phyloP scores from a whole-genome alignment of 139 green algal genomes.

The Deuterostichococcus epilithicus region DNA sequence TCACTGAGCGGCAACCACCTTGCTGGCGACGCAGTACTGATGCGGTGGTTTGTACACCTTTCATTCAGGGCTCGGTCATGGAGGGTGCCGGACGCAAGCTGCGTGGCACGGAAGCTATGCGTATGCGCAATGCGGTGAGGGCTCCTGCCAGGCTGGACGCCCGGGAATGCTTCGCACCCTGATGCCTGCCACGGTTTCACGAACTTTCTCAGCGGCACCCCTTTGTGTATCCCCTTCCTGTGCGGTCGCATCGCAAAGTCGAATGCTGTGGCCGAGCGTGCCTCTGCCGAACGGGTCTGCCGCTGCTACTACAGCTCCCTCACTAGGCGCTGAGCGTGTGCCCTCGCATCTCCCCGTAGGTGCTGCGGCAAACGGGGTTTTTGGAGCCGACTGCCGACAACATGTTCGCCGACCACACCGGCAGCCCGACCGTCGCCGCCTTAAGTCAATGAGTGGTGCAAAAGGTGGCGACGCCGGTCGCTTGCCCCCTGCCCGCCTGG shows the following conservation, averaged over 20 bases:
- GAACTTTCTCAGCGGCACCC: not conserved
- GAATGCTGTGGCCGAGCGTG: too few relatives aligned
- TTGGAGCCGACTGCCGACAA: conserved; percentile 17
- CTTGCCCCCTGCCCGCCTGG: too few relatives aligned
- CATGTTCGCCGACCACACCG: not conserved
- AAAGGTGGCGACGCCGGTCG: too few relatives aligned
- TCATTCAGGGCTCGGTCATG: conserved; percentile 14
- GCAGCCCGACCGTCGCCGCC: too few relatives aligned
- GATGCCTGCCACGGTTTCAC: not conserved
- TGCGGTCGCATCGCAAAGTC: too few relatives aligned
- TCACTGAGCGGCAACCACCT: too few relatives aligned
- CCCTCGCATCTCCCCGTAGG: not conserved
- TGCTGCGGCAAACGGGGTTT: conserved; percentile 26
- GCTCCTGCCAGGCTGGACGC: too few relatives aligned
- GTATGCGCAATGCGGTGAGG: conserved; percentile 12
- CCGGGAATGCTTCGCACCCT: not conserved
- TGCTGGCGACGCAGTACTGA: not conserved
- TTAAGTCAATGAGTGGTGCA: too few relatives aligned
- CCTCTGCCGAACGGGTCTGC: too few relatives aligned
- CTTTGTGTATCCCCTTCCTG: too few relatives aligned
- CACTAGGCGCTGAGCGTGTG: too few relatives aligned
- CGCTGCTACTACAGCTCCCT: too few relatives aligned
- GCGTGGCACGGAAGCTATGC: conserved; percentile 11
- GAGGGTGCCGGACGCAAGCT: conserved; percentile 26
- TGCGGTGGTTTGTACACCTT: not conserved